A percentile compares a stretch with the other conserved stretches of the same genome.
These are phyloP conservation scores for Buxus sempervirens DNA, from an alignment of 164 flowering plant species.

Conservation along the genomic window DNA sequence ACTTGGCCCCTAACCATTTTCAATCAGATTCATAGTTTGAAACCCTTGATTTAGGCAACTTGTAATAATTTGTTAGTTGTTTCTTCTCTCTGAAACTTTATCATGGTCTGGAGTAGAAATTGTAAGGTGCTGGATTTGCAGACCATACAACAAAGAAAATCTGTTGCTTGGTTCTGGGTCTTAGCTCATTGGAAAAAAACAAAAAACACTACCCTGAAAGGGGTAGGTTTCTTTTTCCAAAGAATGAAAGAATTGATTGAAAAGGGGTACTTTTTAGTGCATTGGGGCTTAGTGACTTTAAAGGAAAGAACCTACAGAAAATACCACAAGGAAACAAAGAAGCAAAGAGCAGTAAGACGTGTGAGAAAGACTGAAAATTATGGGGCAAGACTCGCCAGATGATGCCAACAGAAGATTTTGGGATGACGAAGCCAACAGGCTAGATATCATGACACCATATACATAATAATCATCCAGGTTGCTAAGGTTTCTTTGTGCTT, in stretches of 20 bases:
- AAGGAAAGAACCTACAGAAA: not conserved
- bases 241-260: not conserved
- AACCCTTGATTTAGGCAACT: no score
- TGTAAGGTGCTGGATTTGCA: no score
- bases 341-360: not conserved
- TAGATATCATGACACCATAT: not conserved
- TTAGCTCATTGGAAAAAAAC: no score
- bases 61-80: no score
- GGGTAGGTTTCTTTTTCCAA: not conserved
- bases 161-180: no score
- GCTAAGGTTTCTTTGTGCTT: not conserved
- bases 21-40: no score
- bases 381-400: not conserved
- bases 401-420: not conserved
- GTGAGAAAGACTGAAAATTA: not conserved
- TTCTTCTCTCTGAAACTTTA: no score
- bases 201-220: no score
- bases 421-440: not conserved
- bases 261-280: not conserved
- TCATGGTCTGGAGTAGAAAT: no score
- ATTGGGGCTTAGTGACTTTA: not conserved
- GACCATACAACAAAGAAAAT: no score
- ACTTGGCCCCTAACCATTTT: no score
- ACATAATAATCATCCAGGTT: not conserved
- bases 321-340: not conserved